A percentile compares a stretch with the other conserved stretches of the same genome.
phyloP scores from a whole-genome alignment of 2,329 filamentous ascomycete species.

The Magnaporthales sp. region DNA sequence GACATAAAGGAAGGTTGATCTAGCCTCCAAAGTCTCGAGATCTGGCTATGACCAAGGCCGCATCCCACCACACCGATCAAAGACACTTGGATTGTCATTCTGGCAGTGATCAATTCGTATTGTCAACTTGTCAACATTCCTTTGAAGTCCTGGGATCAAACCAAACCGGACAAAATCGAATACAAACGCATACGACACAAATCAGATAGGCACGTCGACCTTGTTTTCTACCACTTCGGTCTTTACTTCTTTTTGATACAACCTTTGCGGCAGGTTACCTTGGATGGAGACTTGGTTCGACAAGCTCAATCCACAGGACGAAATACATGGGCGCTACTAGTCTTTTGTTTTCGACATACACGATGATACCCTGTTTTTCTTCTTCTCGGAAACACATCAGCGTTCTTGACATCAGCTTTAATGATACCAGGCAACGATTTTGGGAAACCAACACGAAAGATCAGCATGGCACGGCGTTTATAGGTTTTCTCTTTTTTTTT shows the following conservation, averaged over 20 bases:
- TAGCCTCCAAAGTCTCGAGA: not conserved
- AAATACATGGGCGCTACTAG: not conserved
- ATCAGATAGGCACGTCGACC: not conserved
- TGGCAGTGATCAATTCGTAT: not conserved
- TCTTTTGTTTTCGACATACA: constrained; percentile 6
- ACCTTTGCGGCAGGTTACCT: not conserved
- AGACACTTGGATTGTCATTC: not conserved
- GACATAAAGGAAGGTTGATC: not conserved
- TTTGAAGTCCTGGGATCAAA: not conserved
- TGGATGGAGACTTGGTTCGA: not conserved
- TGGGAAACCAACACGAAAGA: not conserved
- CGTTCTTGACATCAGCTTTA: not conserved
- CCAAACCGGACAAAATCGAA: not conserved
- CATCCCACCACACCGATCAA: not conserved
- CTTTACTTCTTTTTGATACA: not conserved
- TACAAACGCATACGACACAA: not conserved
- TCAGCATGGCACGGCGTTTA: not conserved
- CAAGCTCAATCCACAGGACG: not conserved
- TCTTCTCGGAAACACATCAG: not conserved
- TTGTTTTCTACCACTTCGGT: not conserved
- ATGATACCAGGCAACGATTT: not conserved
- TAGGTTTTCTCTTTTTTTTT: not conserved
- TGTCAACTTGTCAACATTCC: no score
- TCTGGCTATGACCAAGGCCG: not conserved
- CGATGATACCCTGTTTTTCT: constrained; percentile 1